Evolutionary conservation across 345 rosid species (phyloP), one percentile per base, ranked within the genome.

Genomic region (Limnanthes douglasii): DNA sequence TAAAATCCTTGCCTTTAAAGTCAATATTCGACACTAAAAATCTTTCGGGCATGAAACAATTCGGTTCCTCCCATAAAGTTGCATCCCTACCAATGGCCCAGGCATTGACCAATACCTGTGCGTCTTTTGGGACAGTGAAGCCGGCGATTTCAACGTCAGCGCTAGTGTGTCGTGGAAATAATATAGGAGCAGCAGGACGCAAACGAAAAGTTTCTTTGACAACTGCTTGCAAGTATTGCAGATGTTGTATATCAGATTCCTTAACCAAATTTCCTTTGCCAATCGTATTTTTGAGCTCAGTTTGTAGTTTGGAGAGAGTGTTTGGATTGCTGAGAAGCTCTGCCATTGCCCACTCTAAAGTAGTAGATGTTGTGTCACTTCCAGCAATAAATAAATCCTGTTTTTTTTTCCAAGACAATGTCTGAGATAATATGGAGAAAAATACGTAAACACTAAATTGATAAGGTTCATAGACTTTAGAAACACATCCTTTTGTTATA

Each of bases 341-440:
- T 0, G 90, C 68, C 73, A 85, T 63, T 26, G 96, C 86, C 96
- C 96, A 85, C 49, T 80, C 93, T 32, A 85, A 51, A 1, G 90
- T 80, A 66, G 88, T 76, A 3, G 93, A 60, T 19, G 96, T 73
- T 16, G 96, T 85, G 47, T 85, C 96, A 2, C 85, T 85, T 21
- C 90, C 96, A 0, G 96, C 96, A 0, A 53, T 55, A 41, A 85
- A 85, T 90, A 85, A 70, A 36, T 85, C 93, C 96, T 69, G n/a
- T n/a, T n/a, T n/a, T n/a, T n/a, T n/a, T n/a, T n/a, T n/a, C n/a
- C n/a, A n/a, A n/a, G n/a, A n/a, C n/a, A n/a, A n/a, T n/a, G n/a
- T n/a, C n/a, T n/a, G n/a, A n/a, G n/a, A n/a, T n/a, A n/a, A n/a
- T n/a, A n/a, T n/a, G n/a, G n/a, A n/a, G n/a, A n/a, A n/a, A n/a